Percentiles rank a stretch among this genome's conserved stretches.
Evolutionary conservation across 257 asterid genomes (phyloP).

Genomic region (Anisodus acutangulus): DNA sequence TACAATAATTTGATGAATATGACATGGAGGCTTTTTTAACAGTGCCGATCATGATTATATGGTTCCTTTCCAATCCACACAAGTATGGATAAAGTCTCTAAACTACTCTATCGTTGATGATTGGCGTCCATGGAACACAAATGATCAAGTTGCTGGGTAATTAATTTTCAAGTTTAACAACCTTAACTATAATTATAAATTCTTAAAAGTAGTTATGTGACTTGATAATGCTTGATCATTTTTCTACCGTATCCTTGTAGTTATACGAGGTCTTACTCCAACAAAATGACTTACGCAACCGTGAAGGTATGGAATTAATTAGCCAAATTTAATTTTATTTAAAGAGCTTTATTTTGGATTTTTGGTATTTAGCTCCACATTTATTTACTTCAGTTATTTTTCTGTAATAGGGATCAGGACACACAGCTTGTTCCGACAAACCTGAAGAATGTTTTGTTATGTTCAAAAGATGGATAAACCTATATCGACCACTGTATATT

Average conservation of each 20-base stretch:
- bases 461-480: too few species aligned
- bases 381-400: too few species aligned
- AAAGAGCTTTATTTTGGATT: too few species aligned
- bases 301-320: constrained; percentile 41
- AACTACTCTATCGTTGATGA: constrained; percentile 45
- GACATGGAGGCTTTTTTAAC: background rate
- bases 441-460: too few species aligned
- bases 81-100: constrained; percentile 51
- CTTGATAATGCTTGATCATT: background rate
- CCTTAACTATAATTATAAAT: background rate
- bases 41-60: constrained; percentile 36
- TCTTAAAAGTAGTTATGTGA: background rate
- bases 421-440: too few species aligned
- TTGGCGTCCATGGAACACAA: constrained; percentile 48
- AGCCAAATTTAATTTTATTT: too few species aligned
- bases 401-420: too few species aligned
- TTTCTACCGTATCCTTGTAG: background rate
- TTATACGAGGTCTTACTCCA: constrained; percentile 42
- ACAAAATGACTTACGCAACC: constrained; percentile 53
- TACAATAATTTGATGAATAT: background rate
- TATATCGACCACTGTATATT: too few species aligned
- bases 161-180: background rate
- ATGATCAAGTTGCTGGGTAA: constrained; percentile 48
- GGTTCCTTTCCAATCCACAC: constrained; percentile 43
- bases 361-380: too few species aligned